Percentiles rank a stretch among this genome's conserved stretches.
Evolutionary conservation across 2,329 filamentous ascomycete species (phyloP).

Genomic region (Aureobasidium zeae): DNA sequence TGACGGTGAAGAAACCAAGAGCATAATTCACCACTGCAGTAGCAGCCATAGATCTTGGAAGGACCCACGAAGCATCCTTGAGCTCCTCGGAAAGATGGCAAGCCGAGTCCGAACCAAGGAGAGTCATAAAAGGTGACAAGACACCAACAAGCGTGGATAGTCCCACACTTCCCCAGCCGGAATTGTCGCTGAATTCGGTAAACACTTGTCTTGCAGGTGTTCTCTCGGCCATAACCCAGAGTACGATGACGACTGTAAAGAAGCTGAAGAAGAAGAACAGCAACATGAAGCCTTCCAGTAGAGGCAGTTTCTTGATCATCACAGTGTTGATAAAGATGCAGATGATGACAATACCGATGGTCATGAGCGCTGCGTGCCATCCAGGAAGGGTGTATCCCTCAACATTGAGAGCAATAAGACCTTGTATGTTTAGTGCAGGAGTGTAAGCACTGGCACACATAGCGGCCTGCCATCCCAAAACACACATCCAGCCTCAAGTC

Average conservation of each 20-base stretch:
- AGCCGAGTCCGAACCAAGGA: slow-evolving; percentile 17
- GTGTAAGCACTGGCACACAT: slow-evolving; percentile 9
- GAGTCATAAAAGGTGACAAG: slow-evolving; percentile 23
- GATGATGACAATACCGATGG: slow-evolving; percentile 8
- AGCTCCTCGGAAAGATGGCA: slow-evolving; percentile 25
- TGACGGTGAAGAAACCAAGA: slow-evolving; percentile 28
- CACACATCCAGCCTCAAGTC: slow-evolving; percentile 9
- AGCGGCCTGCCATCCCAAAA: slow-evolving; percentile 12
- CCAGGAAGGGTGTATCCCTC: slow-evolving; percentile 2
- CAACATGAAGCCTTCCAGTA: slow-evolving; percentile 31
- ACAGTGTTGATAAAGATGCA: slow-evolving; percentile 15
- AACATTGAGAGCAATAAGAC: slow-evolving; percentile 1
- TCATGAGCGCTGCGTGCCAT: slow-evolving; percentile 10
- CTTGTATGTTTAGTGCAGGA: slow-evolving; percentile 11
- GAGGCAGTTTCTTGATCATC: slow-evolving; percentile 1
- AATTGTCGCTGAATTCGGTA: slow-evolving; percentile 30
- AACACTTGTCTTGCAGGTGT: slow-evolving; percentile 27
- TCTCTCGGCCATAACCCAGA: slow-evolving; percentile 24
- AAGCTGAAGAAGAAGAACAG: slow-evolving; percentile 33
- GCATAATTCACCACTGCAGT: slow-evolving; percentile 27
- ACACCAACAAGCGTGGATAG: slow-evolving; percentile 27
- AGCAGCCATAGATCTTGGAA: slow-evolving; percentile 25
- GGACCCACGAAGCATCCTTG: slow-evolving; percentile 23
- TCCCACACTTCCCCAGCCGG: slow-evolving; percentile 30
- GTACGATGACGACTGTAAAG: slow-evolving; percentile 23